Percentiles rank a stretch among this genome's conserved stretches.
phyloP scores from a whole-genome alignment of 441 rosid genomes.

The Corymbia citriodora region DNA sequence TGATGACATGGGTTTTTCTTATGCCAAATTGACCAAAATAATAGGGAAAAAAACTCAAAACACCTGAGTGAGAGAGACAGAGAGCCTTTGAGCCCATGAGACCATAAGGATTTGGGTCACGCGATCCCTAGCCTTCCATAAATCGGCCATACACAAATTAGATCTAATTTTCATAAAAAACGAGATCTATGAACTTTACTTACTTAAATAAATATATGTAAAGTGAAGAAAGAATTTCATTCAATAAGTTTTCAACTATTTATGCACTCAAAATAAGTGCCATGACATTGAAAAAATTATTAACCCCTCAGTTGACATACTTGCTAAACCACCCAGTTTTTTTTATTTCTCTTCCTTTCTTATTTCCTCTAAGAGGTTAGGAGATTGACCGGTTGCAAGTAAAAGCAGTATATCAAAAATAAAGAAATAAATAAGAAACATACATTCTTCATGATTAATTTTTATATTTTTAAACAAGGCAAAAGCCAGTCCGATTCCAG shows the following conservation, averaged over 20 bases:
- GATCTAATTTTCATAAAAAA: neutral
- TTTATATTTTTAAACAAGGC: no score
- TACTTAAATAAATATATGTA: neutral
- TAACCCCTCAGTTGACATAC: neutral
- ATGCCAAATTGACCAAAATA: no score
- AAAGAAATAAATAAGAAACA: neutral
- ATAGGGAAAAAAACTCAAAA: no score
- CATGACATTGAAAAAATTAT: neutral
- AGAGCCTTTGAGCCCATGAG: no score
- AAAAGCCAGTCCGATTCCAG: no score
- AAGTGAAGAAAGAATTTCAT: neutral
- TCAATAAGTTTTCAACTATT: neutral
- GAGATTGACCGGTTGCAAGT: neutral
- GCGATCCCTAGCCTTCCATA: neutral
- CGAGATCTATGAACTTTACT: neutral
- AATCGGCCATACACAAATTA: no score
- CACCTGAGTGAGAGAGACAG: no score
- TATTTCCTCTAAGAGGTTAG: neutral
- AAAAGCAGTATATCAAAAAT: neutral
- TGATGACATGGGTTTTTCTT: no score
- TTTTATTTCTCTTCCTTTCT: fast-evolving
- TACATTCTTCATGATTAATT: neutral
- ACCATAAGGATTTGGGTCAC: neutral
- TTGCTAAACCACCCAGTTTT: neutral
- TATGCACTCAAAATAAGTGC: neutral